Evolutionary conservation across 148 eudicot genomes (phyloP).

Genomic region (Cornus controversa): DNA sequence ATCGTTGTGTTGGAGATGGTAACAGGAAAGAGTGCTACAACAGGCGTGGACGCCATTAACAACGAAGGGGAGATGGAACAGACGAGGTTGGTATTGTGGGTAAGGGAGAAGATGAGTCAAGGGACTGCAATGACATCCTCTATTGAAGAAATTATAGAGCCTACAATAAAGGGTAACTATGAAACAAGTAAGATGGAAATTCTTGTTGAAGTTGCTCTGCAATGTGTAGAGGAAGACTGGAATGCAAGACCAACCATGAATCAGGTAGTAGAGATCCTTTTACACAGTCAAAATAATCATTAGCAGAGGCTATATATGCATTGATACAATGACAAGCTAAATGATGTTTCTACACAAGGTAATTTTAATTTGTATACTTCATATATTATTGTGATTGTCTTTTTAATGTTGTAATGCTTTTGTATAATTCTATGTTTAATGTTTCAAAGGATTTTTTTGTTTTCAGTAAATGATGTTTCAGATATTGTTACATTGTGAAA

Average conservation of each 20-base stretch:
- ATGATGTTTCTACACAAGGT: no score
- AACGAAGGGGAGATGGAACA: not conserved
- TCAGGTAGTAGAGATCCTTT: conserved; percentile 23
- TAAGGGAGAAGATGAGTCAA: conserved; percentile 20
- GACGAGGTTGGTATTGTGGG: conserved; percentile 15
- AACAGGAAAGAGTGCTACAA: conserved; percentile 10
- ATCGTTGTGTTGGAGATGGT: conserved; percentile 12
- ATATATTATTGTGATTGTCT: no score
- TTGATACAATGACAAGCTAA: no score
- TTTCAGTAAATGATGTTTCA: no score
- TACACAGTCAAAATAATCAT: not conserved
- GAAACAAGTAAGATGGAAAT: conserved; percentile 17
- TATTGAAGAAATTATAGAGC: conserved; percentile 25
- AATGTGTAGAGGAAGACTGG: conserved; percentile 38
- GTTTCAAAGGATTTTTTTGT: no score
- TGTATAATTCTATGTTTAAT: no score
- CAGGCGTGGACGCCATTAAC: not conserved
- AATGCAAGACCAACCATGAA: conserved; percentile 47
- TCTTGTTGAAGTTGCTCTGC: conserved; percentile 30
- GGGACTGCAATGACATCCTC: not conserved
- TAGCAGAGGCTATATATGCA: not conserved
- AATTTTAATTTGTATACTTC: no score
- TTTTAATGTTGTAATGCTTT: no score
- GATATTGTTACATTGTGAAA: no score
- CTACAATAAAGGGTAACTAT: conserved; percentile 17